phyloP scores from a whole-genome alignment of 805 yeast genomes.

The Candida oleophila region DNA sequence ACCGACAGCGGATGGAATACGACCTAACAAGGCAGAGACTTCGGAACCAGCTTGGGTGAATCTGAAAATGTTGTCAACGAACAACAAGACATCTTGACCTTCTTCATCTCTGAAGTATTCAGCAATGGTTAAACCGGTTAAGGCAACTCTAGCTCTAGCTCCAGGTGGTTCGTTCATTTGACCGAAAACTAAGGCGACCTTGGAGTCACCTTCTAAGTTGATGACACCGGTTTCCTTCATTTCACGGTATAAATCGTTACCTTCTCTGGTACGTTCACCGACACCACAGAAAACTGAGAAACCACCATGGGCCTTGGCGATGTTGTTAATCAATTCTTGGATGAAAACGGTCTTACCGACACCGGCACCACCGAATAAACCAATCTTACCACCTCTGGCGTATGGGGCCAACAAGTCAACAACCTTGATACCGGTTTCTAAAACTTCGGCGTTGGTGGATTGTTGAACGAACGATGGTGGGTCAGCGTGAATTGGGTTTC shows the following conservation, averaged over 20 bases:
- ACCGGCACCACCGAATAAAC: conserved; percentile 99
- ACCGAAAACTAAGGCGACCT: conserved; percentile 99
- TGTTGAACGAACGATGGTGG: conserved; percentile 96
- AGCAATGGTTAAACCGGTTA: conserved; percentile 99
- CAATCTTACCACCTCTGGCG: conserved; percentile 99
- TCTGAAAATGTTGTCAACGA: conserved; percentile 99
- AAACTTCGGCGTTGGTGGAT: conserved; percentile 96
- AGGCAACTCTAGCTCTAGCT: conserved; percentile 99
- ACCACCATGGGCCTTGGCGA: conserved; percentile 99
- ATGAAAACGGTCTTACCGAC: conserved; percentile 99
- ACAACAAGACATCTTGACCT: conserved; percentile 99
- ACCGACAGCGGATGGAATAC: conserved; percentile 99
- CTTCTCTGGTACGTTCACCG: conserved; percentile 99
- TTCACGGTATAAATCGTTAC: conserved; percentile 99
- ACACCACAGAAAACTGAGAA: conserved; percentile 99
- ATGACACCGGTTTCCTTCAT: conserved; percentile 99
- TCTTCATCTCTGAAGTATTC: conserved; percentile 99
- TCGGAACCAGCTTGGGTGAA: conserved; percentile 99
- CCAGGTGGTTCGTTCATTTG: conserved; percentile 99
- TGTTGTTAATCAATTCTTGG: conserved; percentile 99
- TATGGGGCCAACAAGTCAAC: conserved; percentile 98
- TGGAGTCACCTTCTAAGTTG: conserved; percentile 98
- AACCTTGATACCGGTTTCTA: conserved; percentile 99
- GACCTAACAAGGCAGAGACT: conserved; percentile 99
- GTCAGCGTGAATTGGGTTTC: conserved; percentile 98